phyloP scores from a whole-genome alignment of 192 early-diverging fungal species.

The Podochytrium sp. region DNA sequence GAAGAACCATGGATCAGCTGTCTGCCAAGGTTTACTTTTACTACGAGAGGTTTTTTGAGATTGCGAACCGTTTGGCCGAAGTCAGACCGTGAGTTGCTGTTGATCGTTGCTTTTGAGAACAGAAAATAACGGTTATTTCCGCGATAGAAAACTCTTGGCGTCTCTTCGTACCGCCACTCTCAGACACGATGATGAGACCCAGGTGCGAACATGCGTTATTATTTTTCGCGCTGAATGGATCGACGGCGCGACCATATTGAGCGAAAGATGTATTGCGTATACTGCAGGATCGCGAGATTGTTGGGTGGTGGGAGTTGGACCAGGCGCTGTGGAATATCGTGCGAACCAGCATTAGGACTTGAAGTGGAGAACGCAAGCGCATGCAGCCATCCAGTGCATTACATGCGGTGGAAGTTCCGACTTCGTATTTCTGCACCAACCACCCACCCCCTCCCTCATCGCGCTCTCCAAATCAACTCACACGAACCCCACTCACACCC shows the following conservation, averaged over 20 bases:
- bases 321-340: no score
- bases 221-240: no score
- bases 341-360: no score
- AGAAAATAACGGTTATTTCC: background rate
- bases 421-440: no score
- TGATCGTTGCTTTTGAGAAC: constrained; percentile 42
- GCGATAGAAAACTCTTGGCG: constrained; percentile 67
- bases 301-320: no score
- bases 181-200: constrained; percentile 87
- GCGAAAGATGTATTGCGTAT: no score
- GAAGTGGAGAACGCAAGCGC: no score
- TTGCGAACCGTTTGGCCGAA: constrained; percentile 70
- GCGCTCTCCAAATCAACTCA: background rate
- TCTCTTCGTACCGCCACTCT: constrained; percentile 92
- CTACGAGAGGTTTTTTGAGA: constrained; percentile 88
- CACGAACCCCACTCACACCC: background rate
- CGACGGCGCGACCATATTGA: no score
- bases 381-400: no score
- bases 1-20: constrained; percentile 89
- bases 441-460: background rate
- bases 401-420: no score
- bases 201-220: constrained; percentile 48
- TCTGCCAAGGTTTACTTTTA: constrained; percentile 93
- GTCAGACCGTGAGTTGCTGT: constrained; percentile 66
- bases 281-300: no score